A percentile compares a stretch with the other conserved stretches of the same genome.
Evolutionary conservation across 805 yeast genomes (phyloP).

Genomic region (Maudiozyma bulderi): DNA sequence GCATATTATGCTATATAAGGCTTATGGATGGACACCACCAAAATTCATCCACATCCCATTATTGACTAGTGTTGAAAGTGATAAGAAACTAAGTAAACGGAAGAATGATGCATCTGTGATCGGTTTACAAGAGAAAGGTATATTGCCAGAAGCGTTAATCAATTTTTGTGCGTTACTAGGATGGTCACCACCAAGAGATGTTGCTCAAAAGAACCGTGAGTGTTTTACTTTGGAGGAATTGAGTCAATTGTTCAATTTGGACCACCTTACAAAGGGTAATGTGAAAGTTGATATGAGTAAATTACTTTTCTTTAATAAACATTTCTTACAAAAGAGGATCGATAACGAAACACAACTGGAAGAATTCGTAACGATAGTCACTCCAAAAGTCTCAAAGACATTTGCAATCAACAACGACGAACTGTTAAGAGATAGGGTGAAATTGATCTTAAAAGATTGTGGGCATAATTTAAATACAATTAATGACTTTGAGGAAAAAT

Average conservation of each 20-base stretch:
- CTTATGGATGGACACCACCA: slow-evolving; percentile 83
- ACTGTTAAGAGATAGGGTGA: slow-evolving; percentile 28
- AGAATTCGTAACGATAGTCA: slow-evolving; percentile 30
- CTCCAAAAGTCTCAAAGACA: slow-evolving; percentile 10
- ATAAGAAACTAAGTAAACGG: slow-evolving; percentile 78
- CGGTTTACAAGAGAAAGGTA: slow-evolving; percentile 48
- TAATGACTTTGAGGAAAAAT: slow-evolving; percentile 40
- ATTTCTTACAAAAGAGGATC: slow-evolving; percentile 43
- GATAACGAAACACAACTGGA: slow-evolving; percentile 29
- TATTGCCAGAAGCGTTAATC: slow-evolving; percentile 76
- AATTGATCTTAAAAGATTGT: slow-evolving; percentile 33
- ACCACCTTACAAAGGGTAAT: slow-evolving; percentile 81
- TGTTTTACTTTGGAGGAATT: slow-evolving; percentile 44
- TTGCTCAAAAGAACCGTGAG: slow-evolving; percentile 43
- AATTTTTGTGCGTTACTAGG: slow-evolving; percentile 89
- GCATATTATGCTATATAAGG: slow-evolving; percentile 76
- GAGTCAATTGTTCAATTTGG: slow-evolving; percentile 47
- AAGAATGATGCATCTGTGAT: slow-evolving; percentile 71
- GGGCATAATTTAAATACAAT: slow-evolving; percentile 44
- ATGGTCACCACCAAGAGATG: slow-evolving; percentile 73
- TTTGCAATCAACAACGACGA: slow-evolving; percentile 4
- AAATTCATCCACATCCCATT: slow-evolving; percentile 82
- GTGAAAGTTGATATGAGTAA: slow-evolving; percentile 82
- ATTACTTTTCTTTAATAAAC: slow-evolving; percentile 66
- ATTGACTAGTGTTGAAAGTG: slow-evolving; percentile 53